These are phyloP conservation scores for Pleodorina starrii DNA, from an alignment of 139 green algal species.

Conservation along the genomic window DNA sequence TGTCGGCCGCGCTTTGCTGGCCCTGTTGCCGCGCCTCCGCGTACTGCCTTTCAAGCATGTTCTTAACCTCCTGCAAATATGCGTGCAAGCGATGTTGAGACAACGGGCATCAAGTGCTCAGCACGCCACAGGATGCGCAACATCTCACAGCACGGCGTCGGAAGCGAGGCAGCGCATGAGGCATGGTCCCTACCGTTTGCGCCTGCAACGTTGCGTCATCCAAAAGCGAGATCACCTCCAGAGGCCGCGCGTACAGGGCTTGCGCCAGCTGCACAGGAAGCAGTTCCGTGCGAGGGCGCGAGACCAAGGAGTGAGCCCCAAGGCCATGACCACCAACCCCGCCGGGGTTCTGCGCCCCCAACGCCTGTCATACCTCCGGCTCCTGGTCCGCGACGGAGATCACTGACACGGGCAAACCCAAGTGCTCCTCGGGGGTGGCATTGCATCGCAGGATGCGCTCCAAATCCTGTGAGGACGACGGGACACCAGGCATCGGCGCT, in stretches of 20 bases:
- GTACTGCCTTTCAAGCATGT: neutral
- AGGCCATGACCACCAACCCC: no score
- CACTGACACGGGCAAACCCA: neutral
- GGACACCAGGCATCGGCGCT: no score
- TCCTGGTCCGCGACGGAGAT: neutral
- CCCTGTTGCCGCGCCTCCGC: neutral
- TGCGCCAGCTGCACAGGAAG: neutral
- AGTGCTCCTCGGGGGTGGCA: slow-evolving; percentile 4
- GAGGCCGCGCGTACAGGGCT: neutral
- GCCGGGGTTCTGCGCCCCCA: neutral
- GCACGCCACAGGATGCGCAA: no score
- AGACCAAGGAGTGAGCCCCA: neutral
- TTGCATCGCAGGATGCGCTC: neutral
- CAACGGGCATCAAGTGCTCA: neutral
- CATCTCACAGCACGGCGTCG: no score
- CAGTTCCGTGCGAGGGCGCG: neutral
- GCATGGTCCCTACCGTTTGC: slow-evolving; percentile 9
- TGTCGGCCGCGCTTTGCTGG: neutral
- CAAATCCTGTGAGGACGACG: slow-evolving; percentile 24
- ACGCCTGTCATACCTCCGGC: slow-evolving; percentile 16
- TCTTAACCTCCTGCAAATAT: slow-evolving; percentile 13
- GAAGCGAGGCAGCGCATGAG: neutral
- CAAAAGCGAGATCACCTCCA: neutral
- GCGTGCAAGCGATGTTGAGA: neutral
- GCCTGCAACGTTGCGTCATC: neutral